Percentiles rank a stretch among this genome's conserved stretches.
Evolutionary conservation across 176 grass and related monocot species (phyloP).

Genomic region (Bolboschoenus planiculmis): DNA sequence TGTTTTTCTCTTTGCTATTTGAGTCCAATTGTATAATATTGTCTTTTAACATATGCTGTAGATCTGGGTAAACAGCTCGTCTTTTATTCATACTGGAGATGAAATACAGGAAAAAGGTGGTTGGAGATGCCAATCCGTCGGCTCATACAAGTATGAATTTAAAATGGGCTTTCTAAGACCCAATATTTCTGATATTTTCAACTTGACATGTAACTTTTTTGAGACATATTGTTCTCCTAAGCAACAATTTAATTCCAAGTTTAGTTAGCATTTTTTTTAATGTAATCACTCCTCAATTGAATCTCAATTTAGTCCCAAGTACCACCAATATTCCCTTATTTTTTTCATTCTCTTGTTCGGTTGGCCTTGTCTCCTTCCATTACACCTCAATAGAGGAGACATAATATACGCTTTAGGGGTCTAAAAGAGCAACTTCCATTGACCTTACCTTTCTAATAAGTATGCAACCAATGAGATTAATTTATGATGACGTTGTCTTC

Average conservation of each 20-base stretch:
- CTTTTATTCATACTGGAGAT: slow-evolving; percentile 27
- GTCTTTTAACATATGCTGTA: slow-evolving; percentile 30
- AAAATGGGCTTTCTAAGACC: not conserved
- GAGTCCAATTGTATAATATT: slow-evolving; percentile 16
- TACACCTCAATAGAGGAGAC: not conserved
- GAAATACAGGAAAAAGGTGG: slow-evolving; percentile 46
- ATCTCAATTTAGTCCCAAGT: not conserved
- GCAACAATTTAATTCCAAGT: slow-evolving; percentile 19
- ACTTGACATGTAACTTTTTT: not conserved
- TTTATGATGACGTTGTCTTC: not conserved
- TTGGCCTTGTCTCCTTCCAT: not conserved
- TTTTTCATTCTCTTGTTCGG: not conserved
- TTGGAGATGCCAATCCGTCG: slow-evolving; percentile 97
- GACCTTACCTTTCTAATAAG: not conserved
- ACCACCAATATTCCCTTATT: not conserved
- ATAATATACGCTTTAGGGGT: not conserved
- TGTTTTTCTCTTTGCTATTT: not conserved
- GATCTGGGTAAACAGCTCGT: slow-evolving; percentile 58
- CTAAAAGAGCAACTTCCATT: not conserved
- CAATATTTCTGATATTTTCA: not conserved
- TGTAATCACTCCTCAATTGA: not conserved
- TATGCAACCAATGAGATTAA: not conserved
- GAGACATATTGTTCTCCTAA: not conserved
- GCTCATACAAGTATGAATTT: slow-evolving; percentile 81
- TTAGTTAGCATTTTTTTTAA: not conserved